phyloP scores from a whole-genome alignment of 768 basidiomycete species.

The Pleurotus giganteus region DNA sequence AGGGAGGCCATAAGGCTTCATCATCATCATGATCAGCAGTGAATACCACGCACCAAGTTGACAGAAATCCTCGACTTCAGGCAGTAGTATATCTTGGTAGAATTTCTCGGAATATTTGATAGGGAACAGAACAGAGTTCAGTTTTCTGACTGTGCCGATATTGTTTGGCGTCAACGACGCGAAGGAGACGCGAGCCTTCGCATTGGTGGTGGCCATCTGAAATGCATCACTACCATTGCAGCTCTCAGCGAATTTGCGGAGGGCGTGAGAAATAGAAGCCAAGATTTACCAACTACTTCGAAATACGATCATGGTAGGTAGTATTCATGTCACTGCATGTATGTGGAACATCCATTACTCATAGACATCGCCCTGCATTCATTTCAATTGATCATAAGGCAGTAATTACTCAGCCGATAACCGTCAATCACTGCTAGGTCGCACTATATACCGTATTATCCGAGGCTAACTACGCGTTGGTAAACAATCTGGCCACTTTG shows the following conservation, averaged over 20 bases:
- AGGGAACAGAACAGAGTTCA: slow-evolving; percentile 80
- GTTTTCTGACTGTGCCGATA: slow-evolving; percentile 71
- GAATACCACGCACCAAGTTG: slow-evolving; percentile 68
- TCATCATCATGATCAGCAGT: slow-evolving; percentile 1
- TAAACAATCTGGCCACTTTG: not conserved
- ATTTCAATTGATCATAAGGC: too few relatives aligned
- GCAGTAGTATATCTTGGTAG: slow-evolving; percentile 73
- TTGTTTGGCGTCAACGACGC: slow-evolving; percentile 79
- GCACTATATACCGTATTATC: too few relatives aligned
- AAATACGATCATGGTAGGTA: not conserved
- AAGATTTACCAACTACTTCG: not conserved
- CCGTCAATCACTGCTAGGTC: too few relatives aligned
- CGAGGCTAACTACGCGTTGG: not conserved
- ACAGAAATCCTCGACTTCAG: slow-evolving; percentile 84
- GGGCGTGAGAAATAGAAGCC: slow-evolving; percentile 11
- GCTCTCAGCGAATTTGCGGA: slow-evolving; percentile 6
- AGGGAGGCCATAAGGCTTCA: not conserved
- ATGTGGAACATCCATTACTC: too few relatives aligned
- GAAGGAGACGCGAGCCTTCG: slow-evolving; percentile 56
- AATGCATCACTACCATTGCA: slow-evolving; percentile 14
- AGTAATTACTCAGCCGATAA: too few relatives aligned
- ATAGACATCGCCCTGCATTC: not conserved
- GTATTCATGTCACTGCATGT: not conserved
- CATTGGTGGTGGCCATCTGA: slow-evolving; percentile 15
- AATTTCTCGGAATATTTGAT: slow-evolving; percentile 89